Base-by-base conservation (phyloP, 2,329 filamentous ascomycete species). In the Podosphaera xanthii region DNA sequence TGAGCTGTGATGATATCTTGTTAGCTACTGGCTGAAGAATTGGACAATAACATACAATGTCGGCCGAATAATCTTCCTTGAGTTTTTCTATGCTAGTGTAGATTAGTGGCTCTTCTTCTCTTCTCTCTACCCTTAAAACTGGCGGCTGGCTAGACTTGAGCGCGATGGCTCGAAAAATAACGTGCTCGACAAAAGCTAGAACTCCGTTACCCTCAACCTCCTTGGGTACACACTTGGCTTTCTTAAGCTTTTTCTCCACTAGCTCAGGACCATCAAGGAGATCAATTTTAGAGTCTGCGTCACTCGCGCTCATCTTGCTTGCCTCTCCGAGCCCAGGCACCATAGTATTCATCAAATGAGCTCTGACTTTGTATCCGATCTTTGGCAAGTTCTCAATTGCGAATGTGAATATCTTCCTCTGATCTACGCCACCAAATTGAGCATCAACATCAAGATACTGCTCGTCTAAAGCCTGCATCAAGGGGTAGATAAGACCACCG, bases 391-490 rank as follows among this genome's bases (percentile, higher is more conserved):
- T 84, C 64, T 96, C 91, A 63, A 84, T 85, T 3, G 91, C 89
- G 2, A 89, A 80, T 0, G 83, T 83, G 70, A 95, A 95, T 62
- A 95, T 82, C 73, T 95, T 96, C 61, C 89, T 75, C 73, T 95
- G 90, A 67, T 96, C 91, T 58, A 85, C 73, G 63, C 84, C 87
- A 59, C 90, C 90, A 62, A 96, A 90, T 68, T 98, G 88, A 1
- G 80, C 84, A 70, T 98, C 91, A 3, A 90, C 87, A 60, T 82
- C 82, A 2, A 98, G 76, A 75, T 96, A 82, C 58, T 67, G 63
- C 73, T 97, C 91, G 68, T 97, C 91, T 54, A 97, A 74, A 0
- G 86, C 86, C 72, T 97, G 92, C 72, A 98, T 83, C 55, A 94
- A 76, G 0, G 87, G 87, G 75, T 94, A 94, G 62, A 91, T 78